Percentiles rank a stretch among this genome's conserved stretches.
Evolutionary conservation across 495 filamentous ascomycete genomes (phyloP).

Genomic region (Xylaria castorea): DNA sequence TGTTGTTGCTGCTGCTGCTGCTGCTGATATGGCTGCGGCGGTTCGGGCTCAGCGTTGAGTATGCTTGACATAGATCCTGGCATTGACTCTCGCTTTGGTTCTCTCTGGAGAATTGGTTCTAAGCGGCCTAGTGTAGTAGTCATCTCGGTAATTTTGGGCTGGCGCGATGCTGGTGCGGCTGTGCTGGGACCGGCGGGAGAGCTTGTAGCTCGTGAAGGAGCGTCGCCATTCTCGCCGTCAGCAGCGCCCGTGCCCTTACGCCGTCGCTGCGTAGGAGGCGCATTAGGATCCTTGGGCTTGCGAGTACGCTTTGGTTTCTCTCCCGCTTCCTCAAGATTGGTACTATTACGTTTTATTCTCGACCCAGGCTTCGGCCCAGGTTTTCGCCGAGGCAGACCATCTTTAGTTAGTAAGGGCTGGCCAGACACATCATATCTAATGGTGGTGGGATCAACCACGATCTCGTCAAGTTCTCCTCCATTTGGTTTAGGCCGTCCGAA

Average conservation of each 20-base stretch:
- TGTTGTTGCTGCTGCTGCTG: slow-evolving; percentile 28
- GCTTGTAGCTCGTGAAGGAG: slow-evolving; percentile 29
- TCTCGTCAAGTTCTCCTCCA: slow-evolving; percentile 40
- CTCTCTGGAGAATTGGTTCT: slow-evolving; percentile 41
- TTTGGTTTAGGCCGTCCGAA: slow-evolving; percentile 34
- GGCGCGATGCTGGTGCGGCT: slow-evolving; percentile 30
- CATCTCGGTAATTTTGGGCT: slow-evolving; percentile 50
- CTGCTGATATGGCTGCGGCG: slow-evolving; percentile 39
- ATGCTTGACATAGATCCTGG: slow-evolving; percentile 57
- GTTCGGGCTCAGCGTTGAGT: slow-evolving; percentile 56
- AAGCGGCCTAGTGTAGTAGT: slow-evolving; percentile 29
- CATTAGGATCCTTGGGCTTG: slow-evolving; percentile 64
- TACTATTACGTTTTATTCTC: slow-evolving; percentile 49
- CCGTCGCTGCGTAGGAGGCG: slow-evolving; percentile 58
- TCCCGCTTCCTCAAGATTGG: slow-evolving; percentile 48
- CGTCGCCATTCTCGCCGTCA: slow-evolving; percentile 39
- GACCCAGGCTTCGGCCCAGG: slow-evolving; percentile 60
- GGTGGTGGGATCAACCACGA: slow-evolving; percentile 40
- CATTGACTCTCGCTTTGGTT: slow-evolving; percentile 49
- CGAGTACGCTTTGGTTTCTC: slow-evolving; percentile 61
- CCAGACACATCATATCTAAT: slow-evolving; percentile 41
- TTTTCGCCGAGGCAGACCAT: slow-evolving; percentile 55
- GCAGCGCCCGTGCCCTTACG: slow-evolving; percentile 50
- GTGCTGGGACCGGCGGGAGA: slow-evolving; percentile 22
- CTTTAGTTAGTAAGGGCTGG: slow-evolving; percentile 49